phyloP scores from a whole-genome alignment of 148 eudicot genomes.

The Selenicereus undatus region DNA sequence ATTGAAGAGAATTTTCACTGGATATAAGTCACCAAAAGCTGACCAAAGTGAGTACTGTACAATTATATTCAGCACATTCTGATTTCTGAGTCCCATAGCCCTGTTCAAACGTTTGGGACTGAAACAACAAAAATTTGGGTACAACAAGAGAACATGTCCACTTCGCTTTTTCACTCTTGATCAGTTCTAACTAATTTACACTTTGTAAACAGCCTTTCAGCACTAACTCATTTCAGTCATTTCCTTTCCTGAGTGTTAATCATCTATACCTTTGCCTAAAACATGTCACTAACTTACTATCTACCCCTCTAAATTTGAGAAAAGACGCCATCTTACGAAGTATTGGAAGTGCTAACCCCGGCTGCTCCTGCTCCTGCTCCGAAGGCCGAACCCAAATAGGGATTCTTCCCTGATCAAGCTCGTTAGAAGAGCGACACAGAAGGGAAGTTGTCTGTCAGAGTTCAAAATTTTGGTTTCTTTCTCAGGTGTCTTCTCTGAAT shows the following conservation, averaged over 20 bases:
- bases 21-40: constrained; percentile 17
- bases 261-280: constrained; percentile 33
- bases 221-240: not conserved
- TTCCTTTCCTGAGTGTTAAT: constrained; percentile 29
- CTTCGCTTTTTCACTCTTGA: constrained; percentile 14
- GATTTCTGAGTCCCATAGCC: constrained; percentile 12
- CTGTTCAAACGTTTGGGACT: constrained; percentile 17
- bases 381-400: constrained; percentile 2
- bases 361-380: constrained; percentile 16
- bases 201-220: constrained; percentile 19
- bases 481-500: constrained; percentile 52
- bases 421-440: constrained; percentile 16
- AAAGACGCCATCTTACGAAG: not conserved
- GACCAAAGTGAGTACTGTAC: constrained; percentile 32
- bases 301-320: constrained; percentile 19
- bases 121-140: constrained; percentile 18
- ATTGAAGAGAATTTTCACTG: not conserved
- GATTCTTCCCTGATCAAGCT: not conserved
- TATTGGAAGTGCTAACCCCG: constrained; percentile 1
- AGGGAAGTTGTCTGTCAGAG: constrained; percentile 5
- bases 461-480: not conserved
- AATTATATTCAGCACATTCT: constrained; percentile 23
- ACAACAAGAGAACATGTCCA: constrained; percentile 28
- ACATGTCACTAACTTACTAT: constrained; percentile 13
- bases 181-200: constrained; percentile 34